Base-by-base conservation (phyloP, 2,329 filamentous ascomycete genomes). In the Fusarium sp. region DNA sequence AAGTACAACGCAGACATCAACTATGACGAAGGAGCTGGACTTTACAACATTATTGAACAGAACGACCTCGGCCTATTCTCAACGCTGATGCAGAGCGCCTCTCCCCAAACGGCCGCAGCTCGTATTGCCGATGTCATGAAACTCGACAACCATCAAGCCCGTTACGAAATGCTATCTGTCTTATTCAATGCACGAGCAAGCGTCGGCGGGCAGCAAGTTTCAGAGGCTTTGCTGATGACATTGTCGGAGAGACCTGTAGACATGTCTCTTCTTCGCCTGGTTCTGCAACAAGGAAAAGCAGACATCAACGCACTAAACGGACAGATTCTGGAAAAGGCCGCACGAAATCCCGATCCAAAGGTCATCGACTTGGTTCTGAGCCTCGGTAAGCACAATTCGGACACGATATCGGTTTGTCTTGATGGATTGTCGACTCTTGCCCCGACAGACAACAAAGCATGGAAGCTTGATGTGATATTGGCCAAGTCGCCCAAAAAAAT, bases 1-100 rank as follows among this genome's bases (percentile, higher is more conserved):
- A 75, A 77, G 3, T 75, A 84, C 56, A 79, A 81, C 13, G 81
- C 81, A 4, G 83, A 86, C 43, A 77, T 84, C 33, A 85, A 84
- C 60, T 82, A 81, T 49, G 80, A 82, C 37, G 78, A 81, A 23
- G 82, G 83, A 0, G 74, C 78, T n/a, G 79, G 77, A 3, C 74
- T 87, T 13, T 70, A 78, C 0, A 75, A 79, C 0, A 79, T 84
- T 0, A 80, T 87, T 15, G 60, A 70, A 2, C 80, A 82, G 50
- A 78, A 76, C 27, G 83, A 87, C 44, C 50, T 81, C 1, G 70
- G 69, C 1, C 71, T 86, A 0, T 67, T 86, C 1, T 73, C 77
- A 14, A 75, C 73, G 0, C 64, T 87, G 7, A 71, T 85, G 3
- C 73, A 77, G 36, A 79, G 78, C 31, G 79, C 79, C 1, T 79